Base-by-base conservation (phyloP, 2,329 filamentous ascomycete species). In the Calonectria honghensis region DNA sequence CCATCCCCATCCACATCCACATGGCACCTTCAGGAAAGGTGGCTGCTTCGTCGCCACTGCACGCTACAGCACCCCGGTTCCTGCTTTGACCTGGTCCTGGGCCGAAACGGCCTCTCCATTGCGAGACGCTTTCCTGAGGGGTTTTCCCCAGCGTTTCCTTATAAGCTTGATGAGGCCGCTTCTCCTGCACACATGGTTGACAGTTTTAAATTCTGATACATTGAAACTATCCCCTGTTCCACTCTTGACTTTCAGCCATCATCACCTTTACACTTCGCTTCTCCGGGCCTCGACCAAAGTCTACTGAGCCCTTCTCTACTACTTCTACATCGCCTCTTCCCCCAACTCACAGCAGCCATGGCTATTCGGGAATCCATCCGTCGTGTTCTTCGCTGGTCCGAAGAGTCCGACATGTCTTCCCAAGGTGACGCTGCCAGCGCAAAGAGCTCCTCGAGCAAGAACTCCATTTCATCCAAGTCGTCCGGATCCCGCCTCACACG, bases 301-400 rank as follows among this genome's bases (percentile, higher is more conserved):
- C 41, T 35, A 63, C 68, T n/a, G 45, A 63, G 37, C 39, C 9
- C 10, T 52, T 13, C 32, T 24, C 29, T 37, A 14, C 51, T 45
- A 45, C 48, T 31, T 51, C 32, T 18, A 35, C 71, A 39, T 20
- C 65, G 16, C 63, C n/a, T 29, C 57, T 41, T 16, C 48, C 32
- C 32, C 37, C 20, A 65, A 48, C 45, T 13, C 72, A 75, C 74
- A 41, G 61, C 67, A 77, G 50, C 37, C 50, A 87, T 87, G 86
- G 82, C 86, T 51, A 87, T 87, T 68, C 84, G 86, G 73, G 85
- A 87, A 57, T 84, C 84, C 45, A 83, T 87, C 74, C 86, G 86
- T 75, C 85, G 85, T 78, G 85, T 80, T 48, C 76, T 86, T 78
- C 86, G 85, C 83, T 66, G 68, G 20, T 86, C 85, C 37, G 79